A percentile compares a stretch with the other conserved stretches of the same genome.
Conservation (phyloP, 1,139 yeast genomes). For the Saccharomyces hybrid region DNA sequence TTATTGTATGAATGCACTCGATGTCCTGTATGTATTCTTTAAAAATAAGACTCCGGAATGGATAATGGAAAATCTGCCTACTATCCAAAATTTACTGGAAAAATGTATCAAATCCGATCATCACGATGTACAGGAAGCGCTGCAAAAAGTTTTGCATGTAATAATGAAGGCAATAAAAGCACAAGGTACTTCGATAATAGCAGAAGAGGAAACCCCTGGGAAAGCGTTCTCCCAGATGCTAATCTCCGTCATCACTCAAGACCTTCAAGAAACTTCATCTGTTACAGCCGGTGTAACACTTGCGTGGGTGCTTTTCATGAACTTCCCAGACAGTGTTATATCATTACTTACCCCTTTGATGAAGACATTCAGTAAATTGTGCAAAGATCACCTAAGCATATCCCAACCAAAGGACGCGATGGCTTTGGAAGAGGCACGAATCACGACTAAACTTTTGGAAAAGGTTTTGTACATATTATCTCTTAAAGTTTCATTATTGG, state of each 20-base stretch:
- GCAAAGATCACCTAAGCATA: conserved; percentile 79
- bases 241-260: conserved; percentile 69
- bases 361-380: conserved; percentile 80
- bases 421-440: conserved; percentile 53
- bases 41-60: conserved; percentile 70
- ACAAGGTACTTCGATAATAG: conserved; percentile 30
- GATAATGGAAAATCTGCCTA: conserved; percentile 63
- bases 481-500: conserved; percentile 71
- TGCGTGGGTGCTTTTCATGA: conserved; percentile 73
- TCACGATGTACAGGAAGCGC: conserved; percentile 72
- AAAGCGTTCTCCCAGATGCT: conserved; percentile 56
- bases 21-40: conserved; percentile 78
- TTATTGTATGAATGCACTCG: conserved; percentile 81
- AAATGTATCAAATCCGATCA: conserved; percentile 78
- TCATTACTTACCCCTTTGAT: conserved; percentile 66
- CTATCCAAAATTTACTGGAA: conserved; percentile 66
- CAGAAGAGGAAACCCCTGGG: conserved; percentile 50
- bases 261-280: conserved; percentile 71
- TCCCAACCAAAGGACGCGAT: conserved; percentile 40
- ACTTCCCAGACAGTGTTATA: conserved; percentile 67
- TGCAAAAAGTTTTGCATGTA: conserved; percentile 64
- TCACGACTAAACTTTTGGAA: conserved; percentile 68
- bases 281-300: conserved; percentile 86
- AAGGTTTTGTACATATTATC: conserved; percentile 73
- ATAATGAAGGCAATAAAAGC: conserved; percentile 56